Conservation (phyloP, 768 basidiomycete genomes). For the Tephrocybe sp. region DNA sequence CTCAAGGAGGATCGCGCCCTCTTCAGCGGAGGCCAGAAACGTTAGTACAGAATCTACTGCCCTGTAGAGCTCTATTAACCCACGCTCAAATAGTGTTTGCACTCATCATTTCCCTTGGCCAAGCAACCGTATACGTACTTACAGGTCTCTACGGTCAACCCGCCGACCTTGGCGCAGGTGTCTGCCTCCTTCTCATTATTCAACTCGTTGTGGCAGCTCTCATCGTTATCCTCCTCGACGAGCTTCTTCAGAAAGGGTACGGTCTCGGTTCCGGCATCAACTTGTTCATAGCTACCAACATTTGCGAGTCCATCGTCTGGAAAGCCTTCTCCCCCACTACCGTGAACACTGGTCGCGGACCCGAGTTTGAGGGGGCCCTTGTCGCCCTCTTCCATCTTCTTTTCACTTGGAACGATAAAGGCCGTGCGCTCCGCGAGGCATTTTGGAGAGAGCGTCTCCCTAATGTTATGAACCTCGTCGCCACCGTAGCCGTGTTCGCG, state of each 20-base stretch:
- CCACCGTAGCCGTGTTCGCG: constrained; percentile 89
- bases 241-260: constrained; percentile 98
- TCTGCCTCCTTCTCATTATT: constrained; percentile 94
- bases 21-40: constrained; percentile 95
- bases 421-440: constrained; percentile 93
- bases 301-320: constrained; percentile 99
- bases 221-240: constrained; percentile 97
- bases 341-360: constrained; percentile 95
- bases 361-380: constrained; percentile 97
- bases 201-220: constrained; percentile 93
- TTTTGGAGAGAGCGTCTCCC: constrained; percentile 98
- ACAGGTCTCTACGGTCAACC: constrained; percentile 97
- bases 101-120: constrained; percentile 93
- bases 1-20: constrained; percentile 96
- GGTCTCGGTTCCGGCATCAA: constrained; percentile 98
- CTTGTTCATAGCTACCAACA: constrained; percentile 99
- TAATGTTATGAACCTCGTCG: constrained; percentile 96
- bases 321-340: constrained; percentile 99
- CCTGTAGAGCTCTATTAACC: not conserved
- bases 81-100: constrained; percentile 74
- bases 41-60: constrained; percentile 61
- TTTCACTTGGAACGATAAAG: constrained; percentile 99
- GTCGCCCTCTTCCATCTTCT: constrained; percentile 96
- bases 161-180: constrained; percentile 90
- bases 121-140: constrained; percentile 95